These are phyloP conservation scores for Nowakowskiella sp. DNA, from an alignment of 192 early-diverging fungal species.

Conservation along the genomic window DNA sequence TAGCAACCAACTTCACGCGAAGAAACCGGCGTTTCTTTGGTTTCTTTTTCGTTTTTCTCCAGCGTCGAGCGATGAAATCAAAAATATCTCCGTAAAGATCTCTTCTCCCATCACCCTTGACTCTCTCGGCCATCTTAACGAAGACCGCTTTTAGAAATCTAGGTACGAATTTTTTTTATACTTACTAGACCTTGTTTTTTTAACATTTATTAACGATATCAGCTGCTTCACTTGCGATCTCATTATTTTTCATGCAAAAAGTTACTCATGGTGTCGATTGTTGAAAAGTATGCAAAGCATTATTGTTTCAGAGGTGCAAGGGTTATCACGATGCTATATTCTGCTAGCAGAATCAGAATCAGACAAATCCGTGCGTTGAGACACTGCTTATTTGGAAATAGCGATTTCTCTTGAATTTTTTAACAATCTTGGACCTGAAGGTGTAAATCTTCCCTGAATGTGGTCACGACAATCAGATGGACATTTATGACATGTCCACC, in stretches of 20 bases:
- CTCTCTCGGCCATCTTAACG: too few relatives aligned
- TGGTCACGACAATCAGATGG: slow-evolving; percentile 69
- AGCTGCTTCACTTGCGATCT: slow-evolving; percentile 1
- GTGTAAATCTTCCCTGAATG: slow-evolving; percentile 84
- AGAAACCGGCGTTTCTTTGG: too few relatives aligned
- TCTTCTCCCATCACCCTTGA: too few relatives aligned
- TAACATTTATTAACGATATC: slow-evolving; percentile 9
- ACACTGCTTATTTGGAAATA: background rate
- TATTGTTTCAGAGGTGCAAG: slow-evolving; percentile 78
- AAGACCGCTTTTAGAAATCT: too few relatives aligned
- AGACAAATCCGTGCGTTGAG: slow-evolving; percentile 54
- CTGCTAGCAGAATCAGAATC: slow-evolving; percentile 70
- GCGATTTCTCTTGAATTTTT: slow-evolving; percentile 12
- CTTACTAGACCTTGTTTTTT: slow-evolving; percentile 7
- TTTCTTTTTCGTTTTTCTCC: too few relatives aligned
- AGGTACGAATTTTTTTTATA: too few relatives aligned
- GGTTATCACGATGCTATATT: slow-evolving; percentile 72
- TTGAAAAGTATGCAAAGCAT: slow-evolving; percentile 67
- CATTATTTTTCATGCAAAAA: slow-evolving; percentile 85
- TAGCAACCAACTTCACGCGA: too few relatives aligned
- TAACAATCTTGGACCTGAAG: slow-evolving; percentile 73
- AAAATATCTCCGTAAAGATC: too few relatives aligned
- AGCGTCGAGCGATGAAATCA: too few relatives aligned
- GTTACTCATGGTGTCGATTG: slow-evolving; percentile 86
- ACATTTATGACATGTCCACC: slow-evolving; percentile 81